phyloP scores from a whole-genome alignment of 805 yeast genomes.

The Saturnispora kantuleensis region DNA sequence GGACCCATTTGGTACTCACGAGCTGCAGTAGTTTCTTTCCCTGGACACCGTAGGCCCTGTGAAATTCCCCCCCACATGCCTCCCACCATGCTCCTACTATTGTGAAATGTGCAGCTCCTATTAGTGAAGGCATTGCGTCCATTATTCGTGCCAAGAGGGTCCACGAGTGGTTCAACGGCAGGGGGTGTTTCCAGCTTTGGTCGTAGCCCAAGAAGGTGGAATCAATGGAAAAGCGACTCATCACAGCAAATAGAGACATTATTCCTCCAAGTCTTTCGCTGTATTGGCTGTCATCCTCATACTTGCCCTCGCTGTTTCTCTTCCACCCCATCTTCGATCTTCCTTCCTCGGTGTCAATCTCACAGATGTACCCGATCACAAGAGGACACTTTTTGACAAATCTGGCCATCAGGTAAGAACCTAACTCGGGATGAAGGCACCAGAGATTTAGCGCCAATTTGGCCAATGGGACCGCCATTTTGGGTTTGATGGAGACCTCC shows the following conservation, averaged over 20 bases:
- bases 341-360: slow-evolving; percentile 74
- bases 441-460: slow-evolving; percentile 49
- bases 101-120: slow-evolving; percentile 62
- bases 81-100: slow-evolving; percentile 90
- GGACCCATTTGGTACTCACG: slow-evolving; percentile 43
- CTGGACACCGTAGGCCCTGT: slow-evolving; percentile 55
- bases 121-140: slow-evolving; percentile 40
- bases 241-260: slow-evolving; percentile 65
- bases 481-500: slow-evolving; percentile 73
- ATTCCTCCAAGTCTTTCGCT: slow-evolving; percentile 86
- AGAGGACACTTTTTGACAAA: slow-evolving; percentile 87
- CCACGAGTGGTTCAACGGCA: slow-evolving; percentile 58
- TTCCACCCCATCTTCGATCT: slow-evolving; percentile 84
- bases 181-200: slow-evolving; percentile 34
- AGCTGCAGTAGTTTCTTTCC: slow-evolving; percentile 49
- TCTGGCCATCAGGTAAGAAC: slow-evolving; percentile 59
- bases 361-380: slow-evolving; percentile 71
- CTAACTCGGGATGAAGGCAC: slow-evolving; percentile 37
- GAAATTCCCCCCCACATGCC: slow-evolving; percentile 51
- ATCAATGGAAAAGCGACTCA: slow-evolving; percentile 42
- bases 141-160: slow-evolving; percentile 57
- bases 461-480: slow-evolving; percentile 73
- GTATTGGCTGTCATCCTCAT: slow-evolving; percentile 57
- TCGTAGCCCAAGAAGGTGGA: slow-evolving; percentile 16
- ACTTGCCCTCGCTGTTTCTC: slow-evolving; percentile 35